Evolutionary conservation across 768 basidiomycete genomes (phyloP).

Genomic region (Serendipita indica): DNA sequence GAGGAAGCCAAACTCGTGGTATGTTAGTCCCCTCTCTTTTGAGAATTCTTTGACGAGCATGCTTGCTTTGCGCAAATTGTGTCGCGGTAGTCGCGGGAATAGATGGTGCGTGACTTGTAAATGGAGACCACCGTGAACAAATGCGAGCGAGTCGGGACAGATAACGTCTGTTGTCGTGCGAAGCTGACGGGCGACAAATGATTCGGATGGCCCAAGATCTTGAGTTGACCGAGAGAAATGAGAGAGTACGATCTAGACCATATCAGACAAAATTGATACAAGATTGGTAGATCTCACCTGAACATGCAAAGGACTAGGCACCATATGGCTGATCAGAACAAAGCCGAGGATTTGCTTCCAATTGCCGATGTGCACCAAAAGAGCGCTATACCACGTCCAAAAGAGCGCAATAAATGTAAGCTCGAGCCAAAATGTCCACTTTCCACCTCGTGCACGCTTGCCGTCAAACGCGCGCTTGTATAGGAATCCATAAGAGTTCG

Average conservation of each 20-base stretch:
- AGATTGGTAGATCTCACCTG: conserved; percentile 29
- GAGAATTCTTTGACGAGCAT: conserved; percentile 77
- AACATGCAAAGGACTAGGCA: conserved; percentile 83
- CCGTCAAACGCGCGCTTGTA: conserved; percentile 49
- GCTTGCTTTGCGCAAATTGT: conserved; percentile 77
- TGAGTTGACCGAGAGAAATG: conserved; percentile 93
- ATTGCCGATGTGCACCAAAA: conserved; percentile 55
- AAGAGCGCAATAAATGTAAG: conserved; percentile 62
- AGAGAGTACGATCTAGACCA: conserved; percentile 67
- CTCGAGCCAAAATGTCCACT: conserved; percentile 71
- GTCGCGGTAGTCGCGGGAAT: conserved; percentile 88
- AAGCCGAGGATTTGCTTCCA: conserved; percentile 60
- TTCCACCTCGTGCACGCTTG: conserved; percentile 39
- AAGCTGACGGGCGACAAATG: conserved; percentile 84
- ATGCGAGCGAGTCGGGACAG: conserved; percentile 68
- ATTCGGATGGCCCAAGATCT: conserved; percentile 81
- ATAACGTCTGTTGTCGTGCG: conserved; percentile 96
- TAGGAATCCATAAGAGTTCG: conserved; percentile 65
- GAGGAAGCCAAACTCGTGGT: conserved; percentile 83
- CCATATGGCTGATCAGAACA: conserved; percentile 69
- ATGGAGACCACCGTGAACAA: conserved; percentile 93
- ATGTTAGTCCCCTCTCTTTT: conserved; percentile 66
- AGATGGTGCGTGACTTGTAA: conserved; percentile 95
- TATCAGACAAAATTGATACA: not conserved
- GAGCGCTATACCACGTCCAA: conserved; percentile 71